These are phyloP conservation scores for Juglanconis oblonga DNA, from an alignment of 2,329 filamentous ascomycete species.

Conservation along the genomic window DNA sequence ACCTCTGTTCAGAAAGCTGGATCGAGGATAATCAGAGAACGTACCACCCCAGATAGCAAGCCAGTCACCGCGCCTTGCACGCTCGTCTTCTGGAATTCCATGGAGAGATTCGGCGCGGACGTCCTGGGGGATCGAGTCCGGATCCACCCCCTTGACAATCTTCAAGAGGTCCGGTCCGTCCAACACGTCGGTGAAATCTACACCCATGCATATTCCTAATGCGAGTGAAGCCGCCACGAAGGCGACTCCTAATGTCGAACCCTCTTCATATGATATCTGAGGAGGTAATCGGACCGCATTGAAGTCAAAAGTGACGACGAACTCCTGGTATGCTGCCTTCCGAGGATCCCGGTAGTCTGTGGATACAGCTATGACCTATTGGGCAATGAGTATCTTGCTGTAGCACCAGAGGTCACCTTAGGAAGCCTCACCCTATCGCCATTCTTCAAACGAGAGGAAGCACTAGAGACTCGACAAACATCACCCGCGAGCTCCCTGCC, in stretches of 20 bases:
- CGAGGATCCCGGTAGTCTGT: constrained; percentile 72
- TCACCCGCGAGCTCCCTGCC: constrained; percentile 68
- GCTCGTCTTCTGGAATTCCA: constrained; percentile 48
- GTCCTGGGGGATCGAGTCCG: constrained; percentile 54
- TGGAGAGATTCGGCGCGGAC: constrained; percentile 61
- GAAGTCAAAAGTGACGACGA: constrained; percentile 61
- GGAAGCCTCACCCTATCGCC: constrained; percentile 48
- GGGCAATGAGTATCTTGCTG: not conserved
- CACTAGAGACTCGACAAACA: constrained; percentile 47
- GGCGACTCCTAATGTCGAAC: constrained; percentile 65
- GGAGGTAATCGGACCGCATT: constrained; percentile 63
- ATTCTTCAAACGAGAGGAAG: constrained; percentile 46
- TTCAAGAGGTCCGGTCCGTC: constrained; percentile 58
- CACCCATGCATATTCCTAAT: constrained; percentile 66
- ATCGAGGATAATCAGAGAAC: constrained; percentile 16
- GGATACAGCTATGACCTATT: constrained; percentile 60
- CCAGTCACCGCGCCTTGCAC: constrained; percentile 62
- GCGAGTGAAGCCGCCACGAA: constrained; percentile 68
- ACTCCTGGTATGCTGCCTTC: constrained; percentile 71
- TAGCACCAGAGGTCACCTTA: not conserved
- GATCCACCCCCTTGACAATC: constrained; percentile 45
- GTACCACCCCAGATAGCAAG: constrained; percentile 70
- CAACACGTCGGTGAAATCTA: constrained; percentile 55
- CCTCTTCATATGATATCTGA: constrained; percentile 49
- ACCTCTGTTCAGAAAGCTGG: not conserved